These are phyloP conservation scores for Aureobasidium sp. DNA, from an alignment of 2,329 filamentous ascomycete species.

Conservation along the genomic window DNA sequence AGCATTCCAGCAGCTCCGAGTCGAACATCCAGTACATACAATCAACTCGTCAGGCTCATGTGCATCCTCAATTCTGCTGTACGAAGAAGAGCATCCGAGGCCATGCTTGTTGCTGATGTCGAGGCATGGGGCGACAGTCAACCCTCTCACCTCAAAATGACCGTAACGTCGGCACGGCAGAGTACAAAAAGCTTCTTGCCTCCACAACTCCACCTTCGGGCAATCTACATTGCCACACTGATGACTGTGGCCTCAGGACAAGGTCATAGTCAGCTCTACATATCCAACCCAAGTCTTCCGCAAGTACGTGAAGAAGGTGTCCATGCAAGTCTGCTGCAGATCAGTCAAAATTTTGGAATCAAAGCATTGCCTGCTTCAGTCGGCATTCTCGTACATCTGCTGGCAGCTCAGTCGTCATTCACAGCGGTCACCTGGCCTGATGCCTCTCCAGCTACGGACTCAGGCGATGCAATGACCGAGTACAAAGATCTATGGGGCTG, in stretches of 20 bases:
- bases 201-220: neutral
- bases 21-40: constrained; percentile 4
- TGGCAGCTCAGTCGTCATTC: neutral
- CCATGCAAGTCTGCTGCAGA: neutral
- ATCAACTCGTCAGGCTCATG: neutral
- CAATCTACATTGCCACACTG: neutral
- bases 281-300: neutral
- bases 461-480: neutral
- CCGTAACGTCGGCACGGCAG: neutral
- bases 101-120: neutral
- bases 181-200: neutral
- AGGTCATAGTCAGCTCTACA: neutral
- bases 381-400: neutral
- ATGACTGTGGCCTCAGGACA: neutral
- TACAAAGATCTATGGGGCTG: neutral
- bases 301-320: neutral
- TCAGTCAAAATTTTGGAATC: neutral
- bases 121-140: neutral
- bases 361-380: neutral
- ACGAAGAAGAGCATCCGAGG: neutral
- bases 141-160: neutral
- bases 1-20: neutral
- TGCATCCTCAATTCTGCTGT: neutral
- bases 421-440: neutral
- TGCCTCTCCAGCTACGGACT: neutral